These are phyloP conservation scores for Suillus clintonianus DNA, from an alignment of 768 basidiomycete genomes.

Conservation along the genomic window DNA sequence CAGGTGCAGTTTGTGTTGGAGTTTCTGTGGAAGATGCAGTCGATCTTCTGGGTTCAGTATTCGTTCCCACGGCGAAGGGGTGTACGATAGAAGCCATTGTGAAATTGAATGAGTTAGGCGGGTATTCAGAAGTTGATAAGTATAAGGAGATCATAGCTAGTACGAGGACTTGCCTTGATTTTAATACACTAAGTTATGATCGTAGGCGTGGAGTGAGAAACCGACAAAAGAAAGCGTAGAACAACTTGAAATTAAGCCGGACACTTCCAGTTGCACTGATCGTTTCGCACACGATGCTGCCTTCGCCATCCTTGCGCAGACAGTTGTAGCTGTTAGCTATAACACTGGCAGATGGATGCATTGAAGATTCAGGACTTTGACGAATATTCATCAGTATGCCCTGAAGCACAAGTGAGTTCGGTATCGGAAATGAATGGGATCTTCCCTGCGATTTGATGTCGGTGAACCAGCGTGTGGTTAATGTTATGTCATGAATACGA, in stretches of 20 bases:
- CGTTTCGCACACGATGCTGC: background rate
- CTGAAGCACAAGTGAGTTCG: background rate
- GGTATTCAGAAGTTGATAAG: too few species aligned
- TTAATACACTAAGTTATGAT: too few species aligned
- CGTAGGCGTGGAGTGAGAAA: background rate
- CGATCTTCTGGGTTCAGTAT: conserved; percentile 5
- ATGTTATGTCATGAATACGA: too few species aligned
- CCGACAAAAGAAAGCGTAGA: background rate
- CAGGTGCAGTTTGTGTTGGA: background rate
- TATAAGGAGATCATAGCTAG: too few species aligned
- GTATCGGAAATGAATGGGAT: background rate
- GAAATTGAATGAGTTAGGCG: too few species aligned
- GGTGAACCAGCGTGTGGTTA: too few species aligned
- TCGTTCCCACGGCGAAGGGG: conserved; percentile 17
- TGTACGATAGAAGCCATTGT: too few species aligned
- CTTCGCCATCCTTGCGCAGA: too few species aligned
- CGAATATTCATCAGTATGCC: background rate
- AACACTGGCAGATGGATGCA: background rate
- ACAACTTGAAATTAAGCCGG: background rate
- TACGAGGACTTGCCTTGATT: too few species aligned
- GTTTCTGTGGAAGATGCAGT: background rate
- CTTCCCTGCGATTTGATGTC: background rate
- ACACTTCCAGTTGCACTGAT: too few species aligned
- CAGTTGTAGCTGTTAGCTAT: too few species aligned
- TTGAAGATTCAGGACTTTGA: background rate